Evolutionary conservation across 2,329 filamentous ascomycete genomes (phyloP).

Genomic region (Aphanoascus verrucosus): DNA sequence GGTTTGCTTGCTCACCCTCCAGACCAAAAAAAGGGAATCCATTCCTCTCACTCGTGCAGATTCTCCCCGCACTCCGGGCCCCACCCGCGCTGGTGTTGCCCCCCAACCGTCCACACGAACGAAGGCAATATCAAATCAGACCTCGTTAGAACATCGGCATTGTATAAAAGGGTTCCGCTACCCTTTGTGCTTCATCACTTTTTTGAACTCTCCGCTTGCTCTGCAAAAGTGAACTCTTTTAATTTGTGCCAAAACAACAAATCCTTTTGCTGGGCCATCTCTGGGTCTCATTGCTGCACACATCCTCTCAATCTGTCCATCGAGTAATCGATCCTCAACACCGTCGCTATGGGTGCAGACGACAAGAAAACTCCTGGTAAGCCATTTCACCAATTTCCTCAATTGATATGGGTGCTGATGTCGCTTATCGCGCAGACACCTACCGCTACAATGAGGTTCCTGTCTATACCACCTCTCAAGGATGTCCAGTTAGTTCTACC

Average conservation of each 20-base stretch:
- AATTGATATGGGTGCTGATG: slow-evolving; percentile 5
- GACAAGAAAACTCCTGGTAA: slow-evolving; percentile 20
- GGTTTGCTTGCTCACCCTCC: background rate
- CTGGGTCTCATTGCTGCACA: background rate
- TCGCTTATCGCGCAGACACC: slow-evolving; percentile 22
- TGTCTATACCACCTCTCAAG: slow-evolving; percentile 51
- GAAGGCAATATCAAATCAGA: too few relatives aligned
- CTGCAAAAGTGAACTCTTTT: too few relatives aligned
- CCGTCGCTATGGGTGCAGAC: slow-evolving; percentile 29
- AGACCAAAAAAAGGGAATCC: background rate
- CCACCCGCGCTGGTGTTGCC: background rate
- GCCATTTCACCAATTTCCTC: background rate
- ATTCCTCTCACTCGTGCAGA: background rate
- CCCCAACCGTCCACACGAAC: background rate
- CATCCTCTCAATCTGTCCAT: background rate
- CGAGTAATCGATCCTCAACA: background rate
- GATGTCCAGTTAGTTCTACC: slow-evolving; percentile 35
- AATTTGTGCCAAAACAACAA: too few relatives aligned
- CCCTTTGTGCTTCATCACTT: background rate
- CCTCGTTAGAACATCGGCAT: background rate
- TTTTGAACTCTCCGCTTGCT: too few relatives aligned
- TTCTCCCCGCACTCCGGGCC: slow-evolving; percentile 3
- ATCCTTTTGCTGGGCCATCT: background rate
- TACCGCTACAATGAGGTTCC: slow-evolving; percentile 49
- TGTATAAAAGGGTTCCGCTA: background rate